Percentiles rank a stretch among this genome's conserved stretches.
phyloP scores from a whole-genome alignment of 2,329 filamentous ascomycete species.

The Tolypocladium pustulatum region DNA sequence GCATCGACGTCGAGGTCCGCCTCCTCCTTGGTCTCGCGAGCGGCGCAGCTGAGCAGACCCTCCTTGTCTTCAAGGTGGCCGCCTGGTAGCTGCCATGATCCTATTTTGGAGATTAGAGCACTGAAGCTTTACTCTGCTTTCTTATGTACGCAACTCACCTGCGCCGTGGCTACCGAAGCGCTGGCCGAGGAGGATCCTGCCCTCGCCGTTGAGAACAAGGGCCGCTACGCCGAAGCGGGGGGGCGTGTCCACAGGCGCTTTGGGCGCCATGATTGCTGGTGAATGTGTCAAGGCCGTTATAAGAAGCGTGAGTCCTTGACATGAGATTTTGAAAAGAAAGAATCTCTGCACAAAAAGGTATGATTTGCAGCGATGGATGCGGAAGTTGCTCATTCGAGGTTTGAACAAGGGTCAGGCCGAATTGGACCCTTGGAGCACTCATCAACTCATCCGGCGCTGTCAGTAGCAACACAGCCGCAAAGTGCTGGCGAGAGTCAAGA shows the following conservation, averaged over 20 bases:
- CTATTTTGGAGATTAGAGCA: constrained; percentile 21
- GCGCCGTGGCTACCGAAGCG: constrained; percentile 37
- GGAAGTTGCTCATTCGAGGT: neutral
- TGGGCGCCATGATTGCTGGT: neutral
- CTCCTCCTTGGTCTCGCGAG: constrained; percentile 60
- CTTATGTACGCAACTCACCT: constrained; percentile 20
- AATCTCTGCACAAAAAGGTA: neutral
- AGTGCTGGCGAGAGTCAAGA: too few species aligned
- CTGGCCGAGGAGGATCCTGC: constrained; percentile 35
- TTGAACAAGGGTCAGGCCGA: neutral
- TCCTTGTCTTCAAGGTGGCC: constrained; percentile 68
- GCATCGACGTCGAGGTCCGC: constrained; percentile 49
- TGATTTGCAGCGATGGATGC: neutral
- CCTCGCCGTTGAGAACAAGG: constrained; percentile 30
- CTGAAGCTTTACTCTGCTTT: neutral
- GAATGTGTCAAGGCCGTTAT: neutral
- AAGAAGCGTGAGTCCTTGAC: too few species aligned
- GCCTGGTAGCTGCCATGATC: constrained; percentile 58
- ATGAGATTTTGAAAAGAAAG: neutral
- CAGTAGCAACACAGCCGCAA: neutral
- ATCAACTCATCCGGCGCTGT: neutral
- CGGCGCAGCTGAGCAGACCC: constrained; percentile 48
- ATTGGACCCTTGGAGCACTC: neutral
- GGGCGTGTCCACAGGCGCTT: neutral
- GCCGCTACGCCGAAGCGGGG: constrained; percentile 39